Base-by-base conservation (phyloP, 208 protist species). In the Chromosphaera perkinsii region DNA sequence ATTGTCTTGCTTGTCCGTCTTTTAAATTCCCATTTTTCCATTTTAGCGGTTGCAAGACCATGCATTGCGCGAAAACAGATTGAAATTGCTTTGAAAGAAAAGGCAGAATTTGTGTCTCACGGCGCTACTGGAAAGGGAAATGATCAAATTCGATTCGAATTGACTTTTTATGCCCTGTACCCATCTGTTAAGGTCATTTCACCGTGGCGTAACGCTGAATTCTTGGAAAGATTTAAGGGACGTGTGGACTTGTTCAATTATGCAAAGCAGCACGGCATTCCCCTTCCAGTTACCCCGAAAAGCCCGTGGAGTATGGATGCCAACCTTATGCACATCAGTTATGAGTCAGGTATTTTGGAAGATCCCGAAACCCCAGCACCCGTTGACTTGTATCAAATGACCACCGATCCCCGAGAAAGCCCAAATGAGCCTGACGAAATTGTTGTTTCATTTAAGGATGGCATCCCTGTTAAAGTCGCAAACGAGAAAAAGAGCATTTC, bases 61-160 rank as follows among this genome's bases (percentile, higher is more conserved):
- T 47, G 24, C 48, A 68, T 59, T 48, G 48, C 62, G 7, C 62
- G 62, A n/a, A 10, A 10, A 3, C 48, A 57, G 12, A 51, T 80
- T 1, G 51, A 74, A 26, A 77, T 80, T 20, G 75, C 75, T 22
- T 3, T 56, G 26, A 35, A 67, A 45, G 70, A 80, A 26, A 69
- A 69, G 49, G 58, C 33, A 40, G 37, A 36, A 5, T 74, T 60
- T 43, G n/a, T n/a, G n/a, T n/a, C 76, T 22, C 81, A 86, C 66
- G 81, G 81, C 26, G 51, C 61, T 63, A 82, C 79, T 37, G 81
- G 81, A 42, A 82, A 83, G 67, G 81, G 81, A 32, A 86, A 86
- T 70, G 81, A 86, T 67, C 81, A 86, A 68, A 58, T 81, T 17
- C 74, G 79, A 39, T 85, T 85, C 54, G 79, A 86, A 68, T 56